A percentile compares a stretch with the other conserved stretches of the same genome.
These are phyloP conservation scores for Medicago ruthenica DNA, from an alignment of 306 rosid genomes.

Conservation along the genomic window DNA sequence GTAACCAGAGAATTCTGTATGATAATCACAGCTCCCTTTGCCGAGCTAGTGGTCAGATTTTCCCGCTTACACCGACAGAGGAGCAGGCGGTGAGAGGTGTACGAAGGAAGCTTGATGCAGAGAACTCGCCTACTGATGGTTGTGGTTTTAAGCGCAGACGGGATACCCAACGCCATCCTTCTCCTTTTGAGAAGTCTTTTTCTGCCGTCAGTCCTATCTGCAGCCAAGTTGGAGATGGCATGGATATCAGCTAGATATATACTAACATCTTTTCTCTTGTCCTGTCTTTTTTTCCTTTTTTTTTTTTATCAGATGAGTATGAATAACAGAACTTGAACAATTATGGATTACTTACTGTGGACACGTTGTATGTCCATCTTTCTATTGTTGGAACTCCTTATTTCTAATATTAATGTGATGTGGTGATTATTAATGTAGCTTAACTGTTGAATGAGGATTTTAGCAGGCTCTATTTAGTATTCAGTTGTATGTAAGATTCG, in stretches of 20 bases:
- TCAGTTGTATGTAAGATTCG: conserved; percentile 33
- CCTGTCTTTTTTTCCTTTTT: conserved; percentile 38
- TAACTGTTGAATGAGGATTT: conserved; percentile 46
- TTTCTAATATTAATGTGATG: conserved; percentile 68
- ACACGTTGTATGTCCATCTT: conserved; percentile 56
- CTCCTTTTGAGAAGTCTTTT: conserved; percentile 90
- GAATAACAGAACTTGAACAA: conserved; percentile 59
- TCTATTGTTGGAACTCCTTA: conserved; percentile 63
- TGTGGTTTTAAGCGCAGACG: conserved; percentile 83
- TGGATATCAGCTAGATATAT: conserved; percentile 78
- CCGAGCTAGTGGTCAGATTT: conserved; percentile 79
- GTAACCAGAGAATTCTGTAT: conserved; percentile 92
- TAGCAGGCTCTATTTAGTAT: conserved; percentile 43
- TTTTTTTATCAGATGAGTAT: conserved; percentile 50
- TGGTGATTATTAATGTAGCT: conserved; percentile 63
- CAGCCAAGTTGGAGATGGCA: conserved; percentile 92
- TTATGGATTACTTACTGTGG: conserved; percentile 65
- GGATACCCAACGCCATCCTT: conserved; percentile 77
- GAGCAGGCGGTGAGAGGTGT: conserved; percentile 88
- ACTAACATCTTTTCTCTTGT: conserved; percentile 46
- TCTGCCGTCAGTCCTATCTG: conserved; percentile 80
- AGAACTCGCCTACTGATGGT: conserved; percentile 56
- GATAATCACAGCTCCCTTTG: conserved; percentile 95
- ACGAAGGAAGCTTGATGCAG: conserved; percentile 81
- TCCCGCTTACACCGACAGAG: conserved; percentile 69